A percentile compares a stretch with the other conserved stretches of the same genome.
These are phyloP conservation scores for Scutellaria galericulata DNA, from an alignment of 257 asterid species.

Conservation along the genomic window DNA sequence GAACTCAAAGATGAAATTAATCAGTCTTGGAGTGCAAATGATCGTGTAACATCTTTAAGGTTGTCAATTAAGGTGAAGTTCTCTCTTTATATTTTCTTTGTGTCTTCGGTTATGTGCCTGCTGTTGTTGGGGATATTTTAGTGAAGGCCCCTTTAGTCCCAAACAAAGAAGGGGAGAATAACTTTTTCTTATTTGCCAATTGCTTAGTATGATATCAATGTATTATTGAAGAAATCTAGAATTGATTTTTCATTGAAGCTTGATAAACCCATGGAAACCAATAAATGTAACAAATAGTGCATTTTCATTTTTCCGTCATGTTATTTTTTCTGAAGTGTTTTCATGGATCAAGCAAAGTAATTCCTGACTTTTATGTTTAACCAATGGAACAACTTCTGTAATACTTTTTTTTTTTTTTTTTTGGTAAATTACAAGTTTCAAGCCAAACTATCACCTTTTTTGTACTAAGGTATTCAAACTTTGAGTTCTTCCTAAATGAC, in stretches of 20 bases:
- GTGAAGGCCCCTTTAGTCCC: conserved; percentile 14
- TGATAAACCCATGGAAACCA: too few species aligned
- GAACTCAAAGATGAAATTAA: conserved; percentile 72
- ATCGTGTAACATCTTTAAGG: conserved; percentile 78
- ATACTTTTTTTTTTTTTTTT: not conserved
- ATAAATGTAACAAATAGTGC: too few species aligned
- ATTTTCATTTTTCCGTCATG: not conserved
- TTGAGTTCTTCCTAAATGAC: too few species aligned
- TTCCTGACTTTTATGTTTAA: conserved; percentile 1
- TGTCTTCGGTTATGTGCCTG: conserved; percentile 17
- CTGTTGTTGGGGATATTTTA: conserved; percentile 10
- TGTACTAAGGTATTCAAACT: too few species aligned
- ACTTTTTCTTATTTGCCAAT: conserved; percentile 3
- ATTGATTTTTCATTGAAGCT: too few species aligned
- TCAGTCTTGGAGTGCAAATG: conserved; percentile 75
- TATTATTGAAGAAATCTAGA: too few species aligned
- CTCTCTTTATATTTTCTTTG: conserved; percentile 18
- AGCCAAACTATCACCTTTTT: too few species aligned
- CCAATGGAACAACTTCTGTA: conserved; percentile 12
- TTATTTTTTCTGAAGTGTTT: not conserved
- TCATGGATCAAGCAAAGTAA: not conserved
- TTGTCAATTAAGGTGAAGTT: conserved; percentile 76
- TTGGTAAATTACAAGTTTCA: too few species aligned
- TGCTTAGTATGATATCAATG: not conserved
- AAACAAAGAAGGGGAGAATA: not conserved